Conservation (phyloP, 768 basidiomycete species). For the Tricholoma hemisulphureum region DNA sequence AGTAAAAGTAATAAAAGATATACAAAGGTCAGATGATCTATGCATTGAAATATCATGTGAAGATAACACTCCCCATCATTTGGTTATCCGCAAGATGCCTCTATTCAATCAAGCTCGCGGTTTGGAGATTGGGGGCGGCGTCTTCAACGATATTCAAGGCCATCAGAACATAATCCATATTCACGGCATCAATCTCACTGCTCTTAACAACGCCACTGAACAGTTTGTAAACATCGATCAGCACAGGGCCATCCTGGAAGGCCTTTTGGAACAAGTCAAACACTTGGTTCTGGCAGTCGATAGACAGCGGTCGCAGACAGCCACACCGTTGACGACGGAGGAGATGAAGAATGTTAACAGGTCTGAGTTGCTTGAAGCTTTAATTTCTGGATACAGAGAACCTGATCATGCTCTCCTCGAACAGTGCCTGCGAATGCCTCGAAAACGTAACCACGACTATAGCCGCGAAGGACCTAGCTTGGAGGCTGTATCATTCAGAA, state of each 20-base stretch:
- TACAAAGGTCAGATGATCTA: too few species aligned
- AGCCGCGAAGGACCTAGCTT: neutral
- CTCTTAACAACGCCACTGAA: neutral
- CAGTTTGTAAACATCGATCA: neutral
- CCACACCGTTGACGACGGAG: neutral
- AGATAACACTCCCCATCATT: too few species aligned
- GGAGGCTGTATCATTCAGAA: neutral
- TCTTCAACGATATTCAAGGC: neutral
- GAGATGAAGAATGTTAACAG: neutral
- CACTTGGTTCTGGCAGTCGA: neutral
- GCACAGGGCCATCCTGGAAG: neutral
- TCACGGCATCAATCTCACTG: neutral
- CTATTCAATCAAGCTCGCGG: too few species aligned
- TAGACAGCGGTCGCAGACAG: neutral
- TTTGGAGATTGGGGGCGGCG: too few species aligned
- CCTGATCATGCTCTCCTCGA: neutral
- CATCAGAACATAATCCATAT: neutral
- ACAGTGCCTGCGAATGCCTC: neutral
- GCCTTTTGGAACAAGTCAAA: neutral
- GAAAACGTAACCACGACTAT: neutral
- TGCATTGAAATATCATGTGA: too few species aligned
- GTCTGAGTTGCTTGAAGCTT: neutral
- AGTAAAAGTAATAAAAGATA: too few species aligned
- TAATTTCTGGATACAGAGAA: neutral
- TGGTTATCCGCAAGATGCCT: too few species aligned